Evolutionary conservation across 495 filamentous ascomycete species (phyloP).

Genomic region (Penicillium canariense): DNA sequence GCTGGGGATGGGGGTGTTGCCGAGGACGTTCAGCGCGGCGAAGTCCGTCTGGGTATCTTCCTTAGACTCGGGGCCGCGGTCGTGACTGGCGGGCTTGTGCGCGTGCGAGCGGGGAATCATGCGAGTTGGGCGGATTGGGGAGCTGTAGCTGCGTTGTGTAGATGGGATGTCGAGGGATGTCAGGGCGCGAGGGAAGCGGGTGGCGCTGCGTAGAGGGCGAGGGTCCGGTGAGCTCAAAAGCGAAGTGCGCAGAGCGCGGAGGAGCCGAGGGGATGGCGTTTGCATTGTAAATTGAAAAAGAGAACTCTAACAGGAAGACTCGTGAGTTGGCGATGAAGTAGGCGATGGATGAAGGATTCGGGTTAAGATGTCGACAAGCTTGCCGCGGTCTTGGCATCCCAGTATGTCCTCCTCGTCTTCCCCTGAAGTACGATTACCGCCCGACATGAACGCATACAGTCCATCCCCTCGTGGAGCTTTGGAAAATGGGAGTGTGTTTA

Average conservation of each 20-base stretch:
- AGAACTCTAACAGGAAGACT: background rate
- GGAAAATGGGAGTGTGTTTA: background rate
- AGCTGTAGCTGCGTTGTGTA: conserved; percentile 30
- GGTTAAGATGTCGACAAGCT: background rate
- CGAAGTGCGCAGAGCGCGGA: conserved; percentile 43
- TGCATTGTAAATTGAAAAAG: conserved; percentile 28
- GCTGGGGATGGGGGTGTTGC: conserved; percentile 68
- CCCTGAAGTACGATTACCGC: background rate
- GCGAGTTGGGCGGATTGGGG: conserved; percentile 27
- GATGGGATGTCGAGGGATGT: conserved; percentile 15
- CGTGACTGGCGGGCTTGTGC: conserved; percentile 41
- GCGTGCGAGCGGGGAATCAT: conserved; percentile 42
- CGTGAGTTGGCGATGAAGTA: background rate
- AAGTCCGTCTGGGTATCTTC: conserved; percentile 77
- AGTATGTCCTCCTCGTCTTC: background rate
- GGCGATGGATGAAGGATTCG: background rate
- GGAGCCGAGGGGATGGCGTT: conserved; percentile 43
- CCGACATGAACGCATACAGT: background rate
- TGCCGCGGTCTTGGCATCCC: conserved; percentile 1
- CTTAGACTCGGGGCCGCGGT: conserved; percentile 57
- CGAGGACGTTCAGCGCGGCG: conserved; percentile 70
- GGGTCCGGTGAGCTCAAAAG: conserved; percentile 17
- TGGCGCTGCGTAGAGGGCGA: conserved; percentile 16
- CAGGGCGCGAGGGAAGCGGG: conserved; percentile 11
- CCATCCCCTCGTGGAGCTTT: background rate